A percentile compares a stretch with the other conserved stretches of the same genome.
phyloP scores from a whole-genome alignment of 2,329 filamentous ascomycete species.

The Penicillium hordei region DNA sequence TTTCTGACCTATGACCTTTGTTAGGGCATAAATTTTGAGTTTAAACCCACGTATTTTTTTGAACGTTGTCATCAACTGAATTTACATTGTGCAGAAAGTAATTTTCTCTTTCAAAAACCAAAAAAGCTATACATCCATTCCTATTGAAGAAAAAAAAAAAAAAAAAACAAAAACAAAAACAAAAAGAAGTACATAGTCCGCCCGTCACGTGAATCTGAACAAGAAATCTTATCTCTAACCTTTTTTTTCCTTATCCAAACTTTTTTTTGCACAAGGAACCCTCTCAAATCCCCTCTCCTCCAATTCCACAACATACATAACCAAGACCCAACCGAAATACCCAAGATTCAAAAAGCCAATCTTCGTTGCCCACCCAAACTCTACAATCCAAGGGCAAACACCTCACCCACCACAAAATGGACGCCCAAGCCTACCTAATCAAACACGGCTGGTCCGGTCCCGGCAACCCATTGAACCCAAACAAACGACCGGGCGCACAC shows the following conservation, averaged over 20 bases:
- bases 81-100: not conserved
- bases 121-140: too few species aligned
- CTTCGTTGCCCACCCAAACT: not conserved
- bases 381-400: not conserved
- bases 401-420: conserved; percentile 55
- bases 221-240: conserved; percentile 2
- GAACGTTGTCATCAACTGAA: not conserved
- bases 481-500: conserved; percentile 48
- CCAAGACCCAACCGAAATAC: too few species aligned
- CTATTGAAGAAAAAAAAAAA: too few species aligned
- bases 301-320: not conserved
- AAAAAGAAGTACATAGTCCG: too few species aligned
- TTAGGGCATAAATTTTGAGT: not conserved
- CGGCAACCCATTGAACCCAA: conserved; percentile 82
- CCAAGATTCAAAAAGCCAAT: not conserved
- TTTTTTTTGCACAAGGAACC: conserved; percentile 4
- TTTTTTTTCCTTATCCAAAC: conserved; percentile 9
- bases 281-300: not conserved
- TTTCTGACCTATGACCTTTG: not conserved
- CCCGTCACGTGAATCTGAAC: too few species aligned
- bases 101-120: not conserved
- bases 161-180: too few species aligned
- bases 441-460: conserved; percentile 87
- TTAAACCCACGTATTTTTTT: not conserved
- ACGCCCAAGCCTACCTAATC: conserved; percentile 78